Conservation (phyloP, 2,329 filamentous ascomycete genomes). For the Magnaporthiopsis poae region DNA sequence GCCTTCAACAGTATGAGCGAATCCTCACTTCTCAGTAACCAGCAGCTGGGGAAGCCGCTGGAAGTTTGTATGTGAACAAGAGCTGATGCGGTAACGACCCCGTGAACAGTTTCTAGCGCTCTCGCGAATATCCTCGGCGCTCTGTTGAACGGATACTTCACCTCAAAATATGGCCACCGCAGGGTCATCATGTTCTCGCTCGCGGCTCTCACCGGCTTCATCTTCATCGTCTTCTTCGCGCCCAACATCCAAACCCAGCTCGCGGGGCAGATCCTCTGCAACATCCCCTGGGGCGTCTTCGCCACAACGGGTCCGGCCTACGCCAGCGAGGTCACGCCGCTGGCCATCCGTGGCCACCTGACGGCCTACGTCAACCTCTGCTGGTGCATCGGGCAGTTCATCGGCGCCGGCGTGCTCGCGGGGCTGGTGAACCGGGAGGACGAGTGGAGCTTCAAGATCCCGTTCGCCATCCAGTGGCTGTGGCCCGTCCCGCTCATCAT, state of each 20-base stretch:
- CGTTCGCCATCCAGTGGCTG: constrained; percentile 31
- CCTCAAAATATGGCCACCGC: constrained; percentile 32
- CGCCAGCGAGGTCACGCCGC: constrained; percentile 32
- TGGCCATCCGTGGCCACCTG: constrained; percentile 32
- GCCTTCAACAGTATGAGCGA: constrained; percentile 28
- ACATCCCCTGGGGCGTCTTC: constrained; percentile 35
- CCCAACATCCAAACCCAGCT: constrained; percentile 32
- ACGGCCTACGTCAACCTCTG: constrained; percentile 36
- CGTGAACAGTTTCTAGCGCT: constrained; percentile 11
- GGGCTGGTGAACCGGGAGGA: constrained; percentile 14
- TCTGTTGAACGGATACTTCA: constrained; percentile 32
- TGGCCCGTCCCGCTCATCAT: constrained; percentile 13
- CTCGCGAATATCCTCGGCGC: constrained; percentile 29
- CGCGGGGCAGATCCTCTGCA: constrained; percentile 32
- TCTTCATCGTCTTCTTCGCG: constrained; percentile 41
- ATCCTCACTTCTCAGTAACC: no score
- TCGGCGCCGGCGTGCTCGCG: constrained; percentile 18
- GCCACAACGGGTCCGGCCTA: constrained; percentile 33
- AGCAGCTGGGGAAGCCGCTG: no score
- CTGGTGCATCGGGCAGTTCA: constrained; percentile 25
- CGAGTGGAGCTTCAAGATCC: constrained; percentile 22
- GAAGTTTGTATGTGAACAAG: no score
- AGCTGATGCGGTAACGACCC: no score
- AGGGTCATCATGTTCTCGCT: constrained; percentile 33
- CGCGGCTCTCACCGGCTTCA: constrained; percentile 30